Percentiles rank a stretch among this genome's conserved stretches.
These are phyloP conservation scores for Mycena floridula DNA, from an alignment of 768 basidiomycete species.

Conservation along the genomic window DNA sequence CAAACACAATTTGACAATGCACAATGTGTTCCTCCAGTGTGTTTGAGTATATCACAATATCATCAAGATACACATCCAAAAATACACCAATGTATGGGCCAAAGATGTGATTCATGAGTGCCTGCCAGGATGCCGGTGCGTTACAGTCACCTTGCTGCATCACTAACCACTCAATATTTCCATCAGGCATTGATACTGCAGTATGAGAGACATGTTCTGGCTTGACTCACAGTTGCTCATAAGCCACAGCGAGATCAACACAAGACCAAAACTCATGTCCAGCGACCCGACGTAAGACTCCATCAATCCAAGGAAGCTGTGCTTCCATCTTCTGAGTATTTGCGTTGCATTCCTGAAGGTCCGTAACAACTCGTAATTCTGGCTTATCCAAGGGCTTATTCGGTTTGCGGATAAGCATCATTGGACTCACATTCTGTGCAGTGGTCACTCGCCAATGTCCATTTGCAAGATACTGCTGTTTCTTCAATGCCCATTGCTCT, in stretches of 20 bases:
- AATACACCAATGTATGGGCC: conserved; percentile 26
- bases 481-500: conserved; percentile 22
- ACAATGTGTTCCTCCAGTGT: conserved; percentile 24
- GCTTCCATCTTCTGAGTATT: conserved; percentile 26
- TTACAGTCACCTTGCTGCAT: conserved; percentile 26
- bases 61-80: conserved; percentile 25
- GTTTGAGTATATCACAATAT: conserved; percentile 26
- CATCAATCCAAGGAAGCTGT: conserved; percentile 20
- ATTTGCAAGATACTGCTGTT: conserved; percentile 19
- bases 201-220: conserved; percentile 21
- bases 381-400: conserved; percentile 14
- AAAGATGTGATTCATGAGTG: conserved; percentile 37
- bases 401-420: conserved; percentile 24
- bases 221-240: conserved; percentile 27
- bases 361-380: conserved; percentile 23
- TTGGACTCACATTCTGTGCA: conserved; percentile 27
- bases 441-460: conserved; percentile 24
- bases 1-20: conserved; percentile 20
- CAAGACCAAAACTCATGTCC: conserved; percentile 17
- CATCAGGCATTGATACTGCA: conserved; percentile 31
- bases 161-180: conserved; percentile 36
- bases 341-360: conserved; percentile 25
- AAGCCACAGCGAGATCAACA: conserved; percentile 28
- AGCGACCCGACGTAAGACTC: conserved; percentile 16
- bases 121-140: conserved; percentile 33